Evolutionary conservation across 345 rosid genomes (phyloP), one percentile per base, ranked within the genome.

Genomic region (Syzygium jambos): DNA sequence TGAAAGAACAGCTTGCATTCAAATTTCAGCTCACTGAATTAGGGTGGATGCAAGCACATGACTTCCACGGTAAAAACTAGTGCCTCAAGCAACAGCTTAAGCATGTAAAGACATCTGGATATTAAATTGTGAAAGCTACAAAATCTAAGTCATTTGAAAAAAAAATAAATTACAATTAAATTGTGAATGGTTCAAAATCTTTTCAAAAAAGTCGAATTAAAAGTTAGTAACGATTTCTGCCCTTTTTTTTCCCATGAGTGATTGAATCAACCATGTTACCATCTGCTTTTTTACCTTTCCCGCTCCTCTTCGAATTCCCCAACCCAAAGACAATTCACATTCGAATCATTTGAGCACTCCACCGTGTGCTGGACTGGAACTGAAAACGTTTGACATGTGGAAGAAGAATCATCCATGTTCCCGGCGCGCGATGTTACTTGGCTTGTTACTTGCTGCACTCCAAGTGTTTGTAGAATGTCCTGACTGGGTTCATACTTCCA

Each of bases 331-430:
- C 6, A 23, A 56, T 56, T 56, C 13, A 4, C n/a, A n/a, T n/a
- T n/a, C n/a, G 61, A 56, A 56, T 56, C n/a, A 56, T 56, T 56
- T 9, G n/a, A 9, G 61, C 61, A 56, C 61, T 56, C 61, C 0
- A 12, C 61, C 0, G 5, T 56, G 5, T 1, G 13, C 23, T 0
- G 13, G n/a, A 56, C 0, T 23, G 12, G 12, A 22, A 56, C n/a
- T 56, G 11, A 56, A 56, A 56, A 56, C 10, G 61, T 56, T 23
- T 22, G 61, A 56, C 61, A 56, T 0, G 59, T 4, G 59, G 12
- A 55, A 55, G 27, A 55, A 11, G 4, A 55, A 9, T 16, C 55
- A 53, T 53, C 55, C 55, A 5, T 53, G 59, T 55, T 55, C 27
- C 59, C 16, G 27, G 59, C 59, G 21, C 22, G 9, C 3, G 56